Conservation (phyloP, 176 grass and related monocot species). For the Musa acuminata region DNA sequence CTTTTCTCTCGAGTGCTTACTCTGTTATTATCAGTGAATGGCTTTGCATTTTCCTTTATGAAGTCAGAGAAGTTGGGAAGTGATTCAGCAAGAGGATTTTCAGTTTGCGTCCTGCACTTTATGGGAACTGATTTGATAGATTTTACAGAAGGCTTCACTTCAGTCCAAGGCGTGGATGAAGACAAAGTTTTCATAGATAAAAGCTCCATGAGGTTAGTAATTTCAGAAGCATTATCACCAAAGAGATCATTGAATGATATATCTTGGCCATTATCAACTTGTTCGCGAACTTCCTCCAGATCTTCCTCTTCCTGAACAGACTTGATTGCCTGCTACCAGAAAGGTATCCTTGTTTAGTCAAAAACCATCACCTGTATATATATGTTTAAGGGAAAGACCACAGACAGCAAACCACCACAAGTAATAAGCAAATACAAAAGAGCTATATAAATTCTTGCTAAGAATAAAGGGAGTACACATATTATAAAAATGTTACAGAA, state of each 20-base stretch:
- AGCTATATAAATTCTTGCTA: neutral
- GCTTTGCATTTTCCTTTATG: constrained; percentile 92
- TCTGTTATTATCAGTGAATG: constrained; percentile 48
- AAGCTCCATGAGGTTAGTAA: constrained; percentile 62
- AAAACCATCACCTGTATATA: neutral
- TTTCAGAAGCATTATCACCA: constrained; percentile 69
- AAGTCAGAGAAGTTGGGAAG: constrained; percentile 82
- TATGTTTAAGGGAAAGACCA: neutral
- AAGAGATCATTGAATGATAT: constrained; percentile 44
- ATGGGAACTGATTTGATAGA: constrained; percentile 37
- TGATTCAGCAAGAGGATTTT: constrained; percentile 75
- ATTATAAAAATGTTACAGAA: neutral
- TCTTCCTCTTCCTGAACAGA: constrained; percentile 60
- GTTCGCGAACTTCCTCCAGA: constrained; percentile 16
- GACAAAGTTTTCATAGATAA: constrained; percentile 46
- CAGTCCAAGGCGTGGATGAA: constrained; percentile 39
- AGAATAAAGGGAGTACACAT: neutral
- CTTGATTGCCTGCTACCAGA: constrained; percentile 43
- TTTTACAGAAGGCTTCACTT: constrained; percentile 47
- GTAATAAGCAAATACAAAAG: neutral
- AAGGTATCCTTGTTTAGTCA: neutral
- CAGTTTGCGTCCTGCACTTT: constrained; percentile 41
- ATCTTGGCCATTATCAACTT: constrained; percentile 19
- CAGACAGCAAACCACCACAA: neutral
- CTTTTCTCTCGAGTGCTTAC: constrained; percentile 36